These are phyloP conservation scores for Auricularia cornea DNA, from an alignment of 768 basidiomycete genomes.

Conservation along the genomic window DNA sequence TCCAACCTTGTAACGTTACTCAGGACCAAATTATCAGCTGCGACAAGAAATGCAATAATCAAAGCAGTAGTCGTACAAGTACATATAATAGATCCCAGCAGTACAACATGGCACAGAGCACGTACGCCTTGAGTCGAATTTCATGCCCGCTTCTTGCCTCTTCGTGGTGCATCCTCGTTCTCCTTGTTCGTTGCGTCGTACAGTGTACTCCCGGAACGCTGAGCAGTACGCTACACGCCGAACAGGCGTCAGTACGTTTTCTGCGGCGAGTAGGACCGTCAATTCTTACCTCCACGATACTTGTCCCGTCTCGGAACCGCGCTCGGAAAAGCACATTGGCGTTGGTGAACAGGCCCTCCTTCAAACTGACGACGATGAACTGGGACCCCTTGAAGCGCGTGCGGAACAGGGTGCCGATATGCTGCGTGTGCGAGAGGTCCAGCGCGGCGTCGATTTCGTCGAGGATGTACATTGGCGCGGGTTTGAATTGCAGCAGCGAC, in stretches of 20 bases:
- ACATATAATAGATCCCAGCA: background rate
- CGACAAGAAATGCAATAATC: background rate
- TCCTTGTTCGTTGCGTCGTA: constrained; percentile 19
- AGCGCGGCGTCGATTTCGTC: constrained; percentile 98
- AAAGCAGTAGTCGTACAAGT: background rate
- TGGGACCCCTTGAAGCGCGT: constrained; percentile 96
- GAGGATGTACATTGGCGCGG: constrained; percentile 97
- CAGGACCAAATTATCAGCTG: too few relatives aligned
- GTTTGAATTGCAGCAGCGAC: constrained; percentile 98
- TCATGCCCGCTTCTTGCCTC: background rate
- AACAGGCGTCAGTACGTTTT: background rate
- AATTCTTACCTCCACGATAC: constrained; percentile 58
- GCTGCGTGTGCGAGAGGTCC: constrained; percentile 92
- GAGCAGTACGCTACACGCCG: constrained; percentile 41
- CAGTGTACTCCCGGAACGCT: constrained; percentile 46
- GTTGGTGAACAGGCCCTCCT: constrained; percentile 95
- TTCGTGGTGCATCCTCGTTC: background rate
- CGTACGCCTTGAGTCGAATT: background rate
- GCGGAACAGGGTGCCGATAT: constrained; percentile 96
- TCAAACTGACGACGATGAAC: constrained; percentile 95
- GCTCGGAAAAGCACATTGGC: constrained; percentile 94
- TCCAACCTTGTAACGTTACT: too few relatives aligned
- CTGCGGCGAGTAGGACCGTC: background rate
- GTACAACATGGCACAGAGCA: background rate
- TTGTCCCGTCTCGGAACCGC: constrained; percentile 89